Percentiles rank a stretch among this genome's conserved stretches.
These are phyloP conservation scores for Orbilia oligospora DNA, from an alignment of 2,329 filamentous ascomycete species.

Conservation along the genomic window DNA sequence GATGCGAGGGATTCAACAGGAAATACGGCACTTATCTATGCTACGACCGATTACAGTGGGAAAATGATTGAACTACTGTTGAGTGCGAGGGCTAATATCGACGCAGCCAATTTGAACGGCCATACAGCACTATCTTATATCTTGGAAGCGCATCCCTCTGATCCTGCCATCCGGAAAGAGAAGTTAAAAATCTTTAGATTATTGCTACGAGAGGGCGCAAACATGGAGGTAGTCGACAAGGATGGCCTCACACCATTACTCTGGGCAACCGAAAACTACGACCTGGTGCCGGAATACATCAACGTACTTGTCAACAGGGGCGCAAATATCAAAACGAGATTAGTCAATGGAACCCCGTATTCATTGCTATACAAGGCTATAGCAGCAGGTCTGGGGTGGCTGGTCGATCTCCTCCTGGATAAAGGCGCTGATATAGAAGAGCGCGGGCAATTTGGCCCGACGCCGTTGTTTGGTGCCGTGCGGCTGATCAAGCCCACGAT, in stretches of 20 bases:
- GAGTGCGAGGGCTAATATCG: not conserved
- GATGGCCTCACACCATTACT: not conserved
- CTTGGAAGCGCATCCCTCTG: not conserved
- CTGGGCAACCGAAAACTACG: not conserved
- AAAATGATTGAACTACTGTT: not conserved
- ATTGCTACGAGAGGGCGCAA: not conserved
- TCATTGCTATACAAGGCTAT: not conserved
- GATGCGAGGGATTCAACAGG: not conserved
- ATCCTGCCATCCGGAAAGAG: not conserved
- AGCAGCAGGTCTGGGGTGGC: not conserved
- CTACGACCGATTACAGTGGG: not conserved
- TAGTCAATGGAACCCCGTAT: not conserved
- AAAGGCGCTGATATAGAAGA: not conserved
- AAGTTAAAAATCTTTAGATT: not conserved
- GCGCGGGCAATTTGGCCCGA: not conserved
- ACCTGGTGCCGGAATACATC: not conserved
- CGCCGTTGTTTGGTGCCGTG: not conserved
- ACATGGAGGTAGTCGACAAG: constrained; percentile 1
- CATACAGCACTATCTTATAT: not conserved
- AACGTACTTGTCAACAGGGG: not conserved
- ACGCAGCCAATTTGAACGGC: not conserved
- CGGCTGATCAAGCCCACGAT: not conserved
- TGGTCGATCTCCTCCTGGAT: not conserved
- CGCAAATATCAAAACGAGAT: not conserved
- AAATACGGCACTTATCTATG: not conserved